Conservation (phyloP, 805 yeast species). For the Saccharomycopsis guyanensis region DNA sequence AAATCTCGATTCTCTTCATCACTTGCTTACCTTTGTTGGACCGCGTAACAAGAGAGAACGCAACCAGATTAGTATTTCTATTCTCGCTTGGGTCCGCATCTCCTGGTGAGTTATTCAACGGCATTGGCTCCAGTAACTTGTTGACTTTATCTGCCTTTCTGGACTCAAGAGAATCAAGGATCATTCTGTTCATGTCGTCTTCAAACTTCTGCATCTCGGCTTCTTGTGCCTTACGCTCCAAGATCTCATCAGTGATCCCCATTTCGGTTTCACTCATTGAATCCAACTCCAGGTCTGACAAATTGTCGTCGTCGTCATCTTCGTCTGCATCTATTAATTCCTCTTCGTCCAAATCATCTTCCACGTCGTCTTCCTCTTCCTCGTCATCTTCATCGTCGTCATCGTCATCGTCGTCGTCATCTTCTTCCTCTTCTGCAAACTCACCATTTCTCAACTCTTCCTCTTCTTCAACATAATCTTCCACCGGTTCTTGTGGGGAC, state of each 20-base stretch:
- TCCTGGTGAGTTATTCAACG: neutral
- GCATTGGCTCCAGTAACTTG: neutral
- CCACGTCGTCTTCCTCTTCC: conserved; percentile 4
- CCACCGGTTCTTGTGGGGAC: conserved; percentile 21
- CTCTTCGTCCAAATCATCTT: neutral
- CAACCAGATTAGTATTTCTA: too few species aligned
- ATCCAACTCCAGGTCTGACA: neutral
- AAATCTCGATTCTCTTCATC: conserved; percentile 38
- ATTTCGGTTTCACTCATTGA: too few species aligned
- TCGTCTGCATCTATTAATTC: neutral
- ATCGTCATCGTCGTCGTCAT: conserved; percentile 14
- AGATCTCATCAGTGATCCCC: neutral
- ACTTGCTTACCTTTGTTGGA: conserved; percentile 37
- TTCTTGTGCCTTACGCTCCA: neutral
- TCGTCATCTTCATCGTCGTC: conserved; percentile 18
- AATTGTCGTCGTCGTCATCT: neutral
- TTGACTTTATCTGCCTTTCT: neutral
- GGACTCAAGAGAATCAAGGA: neutral
- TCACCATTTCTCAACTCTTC: neutral
- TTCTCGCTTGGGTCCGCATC: conserved; percentile 19
- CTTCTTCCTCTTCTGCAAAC: neutral
- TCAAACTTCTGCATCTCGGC: conserved; percentile 1
- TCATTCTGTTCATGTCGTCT: neutral
- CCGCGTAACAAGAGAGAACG: conserved; percentile 51
- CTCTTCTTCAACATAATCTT: conserved; percentile 11